Evolutionary conservation across 768 basidiomycete genomes (phyloP).

Genomic region (Pisolithus microcarpus): DNA sequence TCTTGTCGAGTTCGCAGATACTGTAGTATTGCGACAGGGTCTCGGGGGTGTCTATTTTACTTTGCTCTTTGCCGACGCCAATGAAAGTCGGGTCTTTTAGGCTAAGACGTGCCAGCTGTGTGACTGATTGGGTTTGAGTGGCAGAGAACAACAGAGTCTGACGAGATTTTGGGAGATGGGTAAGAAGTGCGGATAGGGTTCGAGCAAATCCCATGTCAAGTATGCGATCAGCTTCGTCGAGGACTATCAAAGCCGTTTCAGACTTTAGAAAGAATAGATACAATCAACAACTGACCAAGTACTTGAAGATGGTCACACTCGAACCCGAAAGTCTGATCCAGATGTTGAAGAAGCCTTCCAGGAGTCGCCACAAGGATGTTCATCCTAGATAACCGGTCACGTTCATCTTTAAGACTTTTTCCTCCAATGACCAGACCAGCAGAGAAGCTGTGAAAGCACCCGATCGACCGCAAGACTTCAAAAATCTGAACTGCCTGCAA

Average conservation of each 20-base stretch:
- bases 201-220: slow-evolving; percentile 94
- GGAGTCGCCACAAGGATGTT: slow-evolving; percentile 99
- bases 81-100: slow-evolving; percentile 76
- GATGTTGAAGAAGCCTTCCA: slow-evolving; percentile 89
- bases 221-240: slow-evolving; percentile 95
- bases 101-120: slow-evolving; percentile 83
- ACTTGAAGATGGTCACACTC: slow-evolving; percentile 87
- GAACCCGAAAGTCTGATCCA: slow-evolving; percentile 97
- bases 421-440: slow-evolving; percentile 96
- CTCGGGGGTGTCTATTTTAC: slow-evolving; percentile 52
- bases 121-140: slow-evolving; percentile 86
- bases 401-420: slow-evolving; percentile 90
- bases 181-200: slow-evolving; percentile 84
- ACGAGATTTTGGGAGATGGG: slow-evolving; percentile 82
- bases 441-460: slow-evolving; percentile 85
- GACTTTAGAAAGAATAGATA: background rate
- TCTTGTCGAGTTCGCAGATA: slow-evolving; percentile 74
- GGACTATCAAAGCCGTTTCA: slow-evolving; percentile 41
- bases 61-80: slow-evolving; percentile 47
- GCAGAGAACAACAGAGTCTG: slow-evolving; percentile 97
- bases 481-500: slow-evolving; percentile 94
- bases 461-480: slow-evolving; percentile 89
- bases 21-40: slow-evolving; percentile 86
- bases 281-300: slow-evolving; percentile 50
- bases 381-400: slow-evolving; percentile 83